Percentiles rank a stretch among this genome's conserved stretches.
These are phyloP conservation scores for Quercus berberidifolia DNA, from an alignment of 306 rosid species.

Conservation along the genomic window DNA sequence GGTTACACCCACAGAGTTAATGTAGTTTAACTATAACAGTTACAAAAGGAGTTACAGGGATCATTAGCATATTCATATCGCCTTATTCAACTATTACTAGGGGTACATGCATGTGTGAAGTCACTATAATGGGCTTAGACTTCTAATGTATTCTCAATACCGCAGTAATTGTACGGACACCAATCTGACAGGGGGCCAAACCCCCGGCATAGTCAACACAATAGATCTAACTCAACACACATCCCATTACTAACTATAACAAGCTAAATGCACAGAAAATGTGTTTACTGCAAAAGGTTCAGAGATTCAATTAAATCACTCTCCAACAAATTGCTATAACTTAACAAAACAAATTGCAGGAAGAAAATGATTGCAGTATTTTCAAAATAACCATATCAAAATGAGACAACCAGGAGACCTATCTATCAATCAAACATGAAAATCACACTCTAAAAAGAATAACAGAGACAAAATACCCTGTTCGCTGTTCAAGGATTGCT, in stretches of 20 bases:
- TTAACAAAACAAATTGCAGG: neutral
- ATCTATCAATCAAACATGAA: neutral
- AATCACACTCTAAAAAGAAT: neutral
- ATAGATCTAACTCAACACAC: no score
- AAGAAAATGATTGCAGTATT: neutral
- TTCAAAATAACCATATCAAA: neutral
- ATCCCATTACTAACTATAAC: neutral
- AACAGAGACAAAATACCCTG: conserved; percentile 32
- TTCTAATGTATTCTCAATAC: no score
- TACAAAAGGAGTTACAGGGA: no score
- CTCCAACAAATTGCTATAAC: neutral
- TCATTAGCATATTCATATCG: no score
- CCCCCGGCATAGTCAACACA: no score
- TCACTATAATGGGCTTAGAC: no score
- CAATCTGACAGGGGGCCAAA: no score
- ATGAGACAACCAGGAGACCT: neutral
- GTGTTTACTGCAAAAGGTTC: neutral
- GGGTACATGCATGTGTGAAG: no score
- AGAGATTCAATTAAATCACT: neutral
- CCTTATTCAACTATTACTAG: no score
- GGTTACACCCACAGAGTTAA: no score
- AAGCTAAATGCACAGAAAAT: neutral
- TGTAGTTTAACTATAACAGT: no score
- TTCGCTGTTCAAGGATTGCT: conserved; percentile 43
- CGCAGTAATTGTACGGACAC: no score